A percentile compares a stretch with the other conserved stretches of the same genome.
These are phyloP conservation scores for Amanita exitialis DNA, from an alignment of 768 basidiomycete species.

Conservation along the genomic window DNA sequence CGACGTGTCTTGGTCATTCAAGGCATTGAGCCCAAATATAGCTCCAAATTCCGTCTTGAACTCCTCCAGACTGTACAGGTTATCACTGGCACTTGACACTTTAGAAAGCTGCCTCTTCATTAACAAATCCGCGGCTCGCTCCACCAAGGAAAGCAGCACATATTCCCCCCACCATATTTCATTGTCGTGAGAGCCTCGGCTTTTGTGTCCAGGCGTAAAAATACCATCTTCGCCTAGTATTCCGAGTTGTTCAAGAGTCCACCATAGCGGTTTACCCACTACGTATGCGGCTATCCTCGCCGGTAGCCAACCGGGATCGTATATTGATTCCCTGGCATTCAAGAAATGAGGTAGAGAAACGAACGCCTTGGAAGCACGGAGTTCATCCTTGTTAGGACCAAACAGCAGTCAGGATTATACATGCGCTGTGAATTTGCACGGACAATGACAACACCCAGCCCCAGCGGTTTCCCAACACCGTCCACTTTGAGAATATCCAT, in stretches of 20 bases:
- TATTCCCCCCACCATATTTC: conserved; percentile 60
- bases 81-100: conserved; percentile 41
- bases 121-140: conserved; percentile 54
- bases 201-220: conserved; percentile 14
- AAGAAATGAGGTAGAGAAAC: conserved; percentile 48
- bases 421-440: conserved; percentile 21
- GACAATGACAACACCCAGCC: conserved; percentile 64
- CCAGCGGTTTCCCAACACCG: conserved; percentile 68
- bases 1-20: conserved; percentile 55
- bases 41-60: conserved; percentile 54
- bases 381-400: conserved; percentile 61
- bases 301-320: conserved; percentile 61
- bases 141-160: conserved; percentile 55
- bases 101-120: conserved; percentile 31
- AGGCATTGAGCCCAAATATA: conserved; percentile 17
- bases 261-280: conserved; percentile 76
- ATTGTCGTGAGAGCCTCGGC: conserved; percentile 24
- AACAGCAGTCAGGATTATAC: conserved; percentile 15
- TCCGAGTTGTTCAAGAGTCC: conserved; percentile 75
- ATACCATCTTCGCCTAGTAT: conserved; percentile 56
- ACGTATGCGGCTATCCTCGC: conserved; percentile 60
- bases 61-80: conserved; percentile 46
- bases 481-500: conserved; percentile 53
- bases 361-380: conserved; percentile 32
- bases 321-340: conserved; percentile 46